These are phyloP conservation scores for Pichiaceae sp. DNA, from an alignment of 1,139 yeast genomes.

Conservation along the genomic window DNA sequence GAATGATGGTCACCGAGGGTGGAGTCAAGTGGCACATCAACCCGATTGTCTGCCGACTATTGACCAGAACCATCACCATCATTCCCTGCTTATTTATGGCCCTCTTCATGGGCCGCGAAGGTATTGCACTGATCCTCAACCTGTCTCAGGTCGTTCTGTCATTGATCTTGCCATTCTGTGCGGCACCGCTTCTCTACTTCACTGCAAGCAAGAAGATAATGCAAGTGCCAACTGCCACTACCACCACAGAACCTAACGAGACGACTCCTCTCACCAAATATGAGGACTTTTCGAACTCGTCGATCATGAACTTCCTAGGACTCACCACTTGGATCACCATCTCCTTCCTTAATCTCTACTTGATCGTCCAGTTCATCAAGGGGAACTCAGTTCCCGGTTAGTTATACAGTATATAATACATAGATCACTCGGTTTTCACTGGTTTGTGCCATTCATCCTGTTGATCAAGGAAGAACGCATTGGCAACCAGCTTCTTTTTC, in stretches of 20 bases:
- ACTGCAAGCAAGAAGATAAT: constrained; percentile 66
- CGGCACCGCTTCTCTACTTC: constrained; percentile 83
- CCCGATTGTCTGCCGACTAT: constrained; percentile 62
- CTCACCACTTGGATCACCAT: constrained; percentile 64
- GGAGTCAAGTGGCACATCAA: constrained; percentile 63
- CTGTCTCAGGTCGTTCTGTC: constrained; percentile 70
- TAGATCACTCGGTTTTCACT: background rate
- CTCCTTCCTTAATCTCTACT: constrained; percentile 62
- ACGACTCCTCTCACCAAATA: constrained; percentile 7
- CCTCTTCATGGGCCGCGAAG: constrained; percentile 57
- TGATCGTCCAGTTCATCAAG: constrained; percentile 57
- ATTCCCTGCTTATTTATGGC: constrained; percentile 64
- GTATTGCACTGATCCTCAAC: constrained; percentile 60
- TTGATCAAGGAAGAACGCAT: constrained; percentile 37
- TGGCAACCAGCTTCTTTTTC: constrained; percentile 54
- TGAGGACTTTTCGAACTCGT: constrained; percentile 63
- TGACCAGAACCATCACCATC: constrained; percentile 67
- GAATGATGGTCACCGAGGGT: constrained; percentile 76
- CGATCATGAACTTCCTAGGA: constrained; percentile 44
- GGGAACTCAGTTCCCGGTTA: constrained; percentile 27
- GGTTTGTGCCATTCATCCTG: constrained; percentile 13
- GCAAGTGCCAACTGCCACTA: constrained; percentile 31
- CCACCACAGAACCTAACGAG: constrained; percentile 7
- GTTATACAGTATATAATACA: background rate
- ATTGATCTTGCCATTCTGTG: constrained; percentile 64